Conservation (phyloP, 768 basidiomycete genomes). For the Trametopsis cervina region DNA sequence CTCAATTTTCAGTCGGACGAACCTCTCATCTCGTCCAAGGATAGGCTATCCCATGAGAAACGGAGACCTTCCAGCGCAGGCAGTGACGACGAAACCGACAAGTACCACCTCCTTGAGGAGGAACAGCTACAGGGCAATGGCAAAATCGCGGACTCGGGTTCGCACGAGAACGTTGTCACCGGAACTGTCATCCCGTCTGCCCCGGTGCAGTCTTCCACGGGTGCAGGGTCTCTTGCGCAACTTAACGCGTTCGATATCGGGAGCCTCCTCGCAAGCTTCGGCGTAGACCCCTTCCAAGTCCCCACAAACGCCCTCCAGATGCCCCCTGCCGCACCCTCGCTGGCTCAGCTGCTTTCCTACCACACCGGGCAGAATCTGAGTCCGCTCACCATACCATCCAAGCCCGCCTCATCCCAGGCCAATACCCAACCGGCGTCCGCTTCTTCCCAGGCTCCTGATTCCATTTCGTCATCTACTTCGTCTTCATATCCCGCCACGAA, state of each 20-base stretch:
- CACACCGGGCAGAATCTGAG: conserved; percentile 32
- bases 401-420: conserved; percentile 15
- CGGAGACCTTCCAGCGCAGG: conserved; percentile 9
- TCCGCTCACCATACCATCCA: conserved; percentile 17
- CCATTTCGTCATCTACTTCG: conserved; percentile 22
- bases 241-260: conserved; percentile 39
- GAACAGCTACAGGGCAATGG: conserved; percentile 29
- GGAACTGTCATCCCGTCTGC: conserved; percentile 33
- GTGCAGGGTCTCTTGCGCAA: conserved; percentile 13
- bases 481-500: conserved; percentile 35
- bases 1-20: conserved; percentile 76
- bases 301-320: conserved; percentile 24
- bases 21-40: conserved; percentile 32
- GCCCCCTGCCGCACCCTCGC: conserved; percentile 40
- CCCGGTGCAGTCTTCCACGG: neutral
- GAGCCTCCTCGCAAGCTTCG: conserved; percentile 29
- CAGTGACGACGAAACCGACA: conserved; percentile 20
- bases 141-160: conserved; percentile 40
- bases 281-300: conserved; percentile 36
- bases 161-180: conserved; percentile 53
- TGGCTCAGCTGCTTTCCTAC: conserved; percentile 65
- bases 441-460: conserved; percentile 12
- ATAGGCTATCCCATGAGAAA: conserved; percentile 17
- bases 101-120: conserved; percentile 36
- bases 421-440: conserved; percentile 14